Base-by-base conservation (phyloP, 257 asterid species). In the Rauvolfia tetraphylla region DNA sequence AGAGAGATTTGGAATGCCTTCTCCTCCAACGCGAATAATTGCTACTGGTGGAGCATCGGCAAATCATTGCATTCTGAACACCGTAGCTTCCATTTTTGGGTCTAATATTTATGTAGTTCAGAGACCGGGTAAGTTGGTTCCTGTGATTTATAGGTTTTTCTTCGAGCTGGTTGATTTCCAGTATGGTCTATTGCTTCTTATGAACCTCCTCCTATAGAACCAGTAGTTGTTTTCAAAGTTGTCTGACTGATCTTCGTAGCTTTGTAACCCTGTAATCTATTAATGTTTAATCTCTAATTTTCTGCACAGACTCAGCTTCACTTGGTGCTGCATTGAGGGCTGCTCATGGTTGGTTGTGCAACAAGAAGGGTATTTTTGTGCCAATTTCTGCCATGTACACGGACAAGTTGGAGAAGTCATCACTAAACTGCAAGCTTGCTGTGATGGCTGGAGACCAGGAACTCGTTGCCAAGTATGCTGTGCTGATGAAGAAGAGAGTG, bases 21-120 rank as follows among this genome's bases (percentile, higher is more conserved):
- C 90, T 71, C 98, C 98, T 67, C 97, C 99, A 20, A 95, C 89
- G 71, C 89, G 92, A 71, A 92, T 95, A 61, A 92, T 95, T 72
- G 99, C 99, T 15, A 95, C 99, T 0, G 99, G 99, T 78, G 99
- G 99, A 83, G 98, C 99, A 67, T 95, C 97, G 6, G 86, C 91
- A 12, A 95, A 95, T 78, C 70, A 75, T 58, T 73, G 79, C 85
- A 91, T 95, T 69, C 89, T 92, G 51, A 81, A 68, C 68, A 72
- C 79, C 1, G 74, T 91, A 23, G 95, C 99, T 78, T 90, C 96
- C 20, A 85, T 94, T 71, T 94, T 92, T 68, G 98, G 97, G 23
- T 92, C 91, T 85, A 85, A 90, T 48, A 91, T 92, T 36, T 90
- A 88, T 71, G 91, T 83, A 57, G 85, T 92, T 78, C 88, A 95